A percentile compares a stretch with the other conserved stretches of the same genome.
These are phyloP conservation scores for Rhodamnia argentea DNA, from an alignment of 345 rosid species.

Conservation along the genomic window DNA sequence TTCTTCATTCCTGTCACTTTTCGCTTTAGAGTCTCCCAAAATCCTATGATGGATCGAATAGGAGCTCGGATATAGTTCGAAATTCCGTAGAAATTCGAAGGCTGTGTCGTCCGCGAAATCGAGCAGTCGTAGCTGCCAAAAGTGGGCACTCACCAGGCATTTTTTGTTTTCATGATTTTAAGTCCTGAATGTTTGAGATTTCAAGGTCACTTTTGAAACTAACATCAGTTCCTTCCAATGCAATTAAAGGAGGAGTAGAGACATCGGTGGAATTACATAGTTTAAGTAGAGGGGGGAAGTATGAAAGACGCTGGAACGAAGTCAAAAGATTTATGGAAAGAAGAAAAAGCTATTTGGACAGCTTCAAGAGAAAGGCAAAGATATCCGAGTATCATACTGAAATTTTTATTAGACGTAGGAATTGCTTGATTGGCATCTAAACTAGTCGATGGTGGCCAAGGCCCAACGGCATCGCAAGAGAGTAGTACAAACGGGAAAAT, in stretches of 20 bases:
- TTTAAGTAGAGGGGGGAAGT: background rate
- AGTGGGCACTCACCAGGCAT: background rate
- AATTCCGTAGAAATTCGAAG: background rate
- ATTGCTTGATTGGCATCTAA: background rate
- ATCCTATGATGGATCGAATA: background rate
- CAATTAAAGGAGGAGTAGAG: background rate
- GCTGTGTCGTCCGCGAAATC: background rate
- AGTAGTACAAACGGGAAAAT: background rate
- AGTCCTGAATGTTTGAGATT: background rate
- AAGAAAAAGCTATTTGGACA: background rate
- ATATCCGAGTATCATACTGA: background rate
- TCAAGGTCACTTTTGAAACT: background rate
- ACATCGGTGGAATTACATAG: background rate
- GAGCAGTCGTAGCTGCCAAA: background rate
- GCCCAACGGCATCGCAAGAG: rapidly evolving
- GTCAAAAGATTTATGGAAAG: background rate
- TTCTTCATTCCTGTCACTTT: no score
- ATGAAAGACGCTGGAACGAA: background rate
- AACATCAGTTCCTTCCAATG: background rate
- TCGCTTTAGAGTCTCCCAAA: background rate
- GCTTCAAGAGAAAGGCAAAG: background rate
- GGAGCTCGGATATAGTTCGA: background rate
- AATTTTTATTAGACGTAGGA: background rate
- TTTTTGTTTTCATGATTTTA: background rate
- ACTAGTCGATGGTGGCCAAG: background rate